Evolutionary conservation across 2,329 filamentous ascomycete genomes (phyloP), one percentile per base, ranked within the genome.

Genomic region (Colletotrichum trifolii): DNA sequence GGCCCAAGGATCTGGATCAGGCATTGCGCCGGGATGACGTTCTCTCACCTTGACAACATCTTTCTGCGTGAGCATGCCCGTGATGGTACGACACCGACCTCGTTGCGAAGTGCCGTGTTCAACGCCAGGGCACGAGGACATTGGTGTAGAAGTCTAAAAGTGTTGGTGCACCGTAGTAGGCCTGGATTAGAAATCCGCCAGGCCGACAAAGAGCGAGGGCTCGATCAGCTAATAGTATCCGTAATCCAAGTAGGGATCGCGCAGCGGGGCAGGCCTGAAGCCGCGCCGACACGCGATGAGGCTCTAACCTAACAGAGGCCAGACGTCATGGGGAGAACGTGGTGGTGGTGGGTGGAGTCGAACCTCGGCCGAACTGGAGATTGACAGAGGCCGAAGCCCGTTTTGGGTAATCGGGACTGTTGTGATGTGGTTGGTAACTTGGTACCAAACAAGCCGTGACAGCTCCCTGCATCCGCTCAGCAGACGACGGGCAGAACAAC

Each of bases 331-430:
- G 34, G 39, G 48, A 54, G 25, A 5, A 34, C 43, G 48, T 54
- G 42, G 35, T 54, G 48, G 53, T 25, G 25, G 25, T 25, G 15
- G 42, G 49, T 58, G 64, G 43, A 59, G 64, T 54, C 39, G 39
- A 55, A 11, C 54, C 60, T 66, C 60, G 60, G 60, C 54, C 36
- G 48, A 64, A 52, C 40, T 59, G 64, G 48, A 55, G 42, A 46
- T 60, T 52, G 50, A 48, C 54, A 54, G 54, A 64, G 36, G 54
- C 64, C 64, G 64, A 66, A 66, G 53, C 64, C 64, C 60, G 64
- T 43, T 59, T 49, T 54, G 33, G 48, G 17, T 13, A n/a, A 25
- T 43, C 34, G 35, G 50, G 13, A 55, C 17, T 36, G 25, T 48
- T n/a, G 10, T 50, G 12, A 25, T 25, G 25, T 25, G 3, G 25